phyloP scores from a whole-genome alignment of 2,329 filamentous ascomycete species.

The Zalaria sp. region DNA sequence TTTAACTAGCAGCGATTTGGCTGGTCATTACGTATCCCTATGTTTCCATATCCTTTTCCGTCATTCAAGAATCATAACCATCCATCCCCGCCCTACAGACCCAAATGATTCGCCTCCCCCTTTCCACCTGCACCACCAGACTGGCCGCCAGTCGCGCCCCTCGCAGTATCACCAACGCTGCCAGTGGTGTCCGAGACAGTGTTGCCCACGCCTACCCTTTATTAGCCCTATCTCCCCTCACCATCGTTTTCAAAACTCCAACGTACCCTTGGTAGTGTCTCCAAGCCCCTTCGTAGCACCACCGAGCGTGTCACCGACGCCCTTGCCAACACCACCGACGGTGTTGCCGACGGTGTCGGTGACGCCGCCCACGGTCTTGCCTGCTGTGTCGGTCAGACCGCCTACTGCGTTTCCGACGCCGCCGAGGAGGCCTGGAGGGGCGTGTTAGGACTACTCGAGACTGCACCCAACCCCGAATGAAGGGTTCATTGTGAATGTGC shows the following conservation, averaged over 20 bases:
- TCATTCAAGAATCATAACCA: no score
- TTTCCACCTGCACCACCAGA: background rate
- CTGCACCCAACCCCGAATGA: background rate
- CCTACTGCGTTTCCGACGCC: slow-evolving; percentile 20
- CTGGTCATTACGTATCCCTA: no score
- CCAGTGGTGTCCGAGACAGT: slow-evolving; percentile 1
- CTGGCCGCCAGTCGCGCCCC: background rate
- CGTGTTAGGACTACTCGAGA: no score
- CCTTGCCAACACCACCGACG: slow-evolving; percentile 9
- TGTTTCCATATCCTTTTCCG: no score
- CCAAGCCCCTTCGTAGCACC: slow-evolving; percentile 6
- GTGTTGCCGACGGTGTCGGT: slow-evolving; percentile 17
- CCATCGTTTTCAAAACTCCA: background rate
- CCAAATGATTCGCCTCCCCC: background rate
- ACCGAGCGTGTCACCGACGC: slow-evolving; percentile 6
- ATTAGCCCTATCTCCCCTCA: background rate
- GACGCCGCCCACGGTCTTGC: slow-evolving; percentile 14
- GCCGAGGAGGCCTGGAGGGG: slow-evolving; percentile 9
- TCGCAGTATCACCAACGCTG: background rate
- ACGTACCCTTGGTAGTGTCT: slow-evolving; percentile 8
- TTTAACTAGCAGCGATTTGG: no score
- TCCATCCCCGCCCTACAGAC: background rate
- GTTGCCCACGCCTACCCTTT: background rate
- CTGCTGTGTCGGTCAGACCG: slow-evolving; percentile 20
- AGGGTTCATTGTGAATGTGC: background rate